phyloP scores from a whole-genome alignment of 2,329 filamentous ascomycete genomes.

The Epichloe festucae region DNA sequence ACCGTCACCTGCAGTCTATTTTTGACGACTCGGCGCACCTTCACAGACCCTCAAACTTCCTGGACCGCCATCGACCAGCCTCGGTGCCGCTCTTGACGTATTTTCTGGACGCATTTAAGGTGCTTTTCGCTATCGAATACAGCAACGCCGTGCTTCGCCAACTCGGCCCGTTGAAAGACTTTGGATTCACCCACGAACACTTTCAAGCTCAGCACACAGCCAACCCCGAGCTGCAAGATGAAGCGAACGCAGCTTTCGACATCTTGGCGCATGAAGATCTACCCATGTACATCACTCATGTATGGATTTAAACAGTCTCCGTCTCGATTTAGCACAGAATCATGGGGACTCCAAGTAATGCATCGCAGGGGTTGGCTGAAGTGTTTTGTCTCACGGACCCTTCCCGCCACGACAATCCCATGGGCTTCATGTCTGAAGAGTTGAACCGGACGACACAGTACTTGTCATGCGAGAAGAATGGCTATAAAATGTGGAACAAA shows the following conservation, averaged over 20 bases:
- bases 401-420: constrained; percentile 57
- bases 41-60: constrained; percentile 53
- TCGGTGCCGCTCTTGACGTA: constrained; percentile 57
- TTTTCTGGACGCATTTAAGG: constrained; percentile 60
- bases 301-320: constrained; percentile 55
- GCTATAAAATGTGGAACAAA: too few relatives aligned
- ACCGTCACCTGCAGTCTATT: constrained; percentile 50
- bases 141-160: constrained; percentile 39
- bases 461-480: neutral
- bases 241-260: constrained; percentile 50
- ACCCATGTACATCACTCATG: constrained; percentile 56
- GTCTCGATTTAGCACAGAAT: constrained; percentile 53
- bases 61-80: constrained; percentile 43
- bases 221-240: constrained; percentile 47
- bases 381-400: constrained; percentile 68
- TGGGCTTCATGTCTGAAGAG: constrained; percentile 64
- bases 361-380: constrained; percentile 57
- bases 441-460: constrained; percentile 60
- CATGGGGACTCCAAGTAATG: constrained; percentile 52
- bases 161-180: constrained; percentile 5
- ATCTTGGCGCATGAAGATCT: constrained; percentile 52
- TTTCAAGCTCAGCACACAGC: constrained; percentile 23
- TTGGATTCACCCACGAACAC: constrained; percentile 7
- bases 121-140: constrained; percentile 56
- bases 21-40: constrained; percentile 51